Percentiles rank a stretch among this genome's conserved stretches.
These are phyloP conservation scores for Barnettozyma hawaiiensis DNA, from an alignment of 1,139 yeast genomes.

Conservation along the genomic window DNA sequence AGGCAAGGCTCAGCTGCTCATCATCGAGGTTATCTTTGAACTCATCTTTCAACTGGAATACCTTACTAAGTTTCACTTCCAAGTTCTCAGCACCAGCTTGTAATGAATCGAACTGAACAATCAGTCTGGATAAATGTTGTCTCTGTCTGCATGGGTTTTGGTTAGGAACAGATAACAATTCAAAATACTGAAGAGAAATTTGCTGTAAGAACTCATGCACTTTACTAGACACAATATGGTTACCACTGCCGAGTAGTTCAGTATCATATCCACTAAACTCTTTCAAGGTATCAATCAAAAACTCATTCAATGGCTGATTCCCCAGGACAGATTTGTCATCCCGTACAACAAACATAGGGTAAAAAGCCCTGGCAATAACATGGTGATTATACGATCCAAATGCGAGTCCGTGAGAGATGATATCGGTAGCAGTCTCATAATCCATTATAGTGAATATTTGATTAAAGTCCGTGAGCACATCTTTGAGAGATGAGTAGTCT, in stretches of 20 bases:
- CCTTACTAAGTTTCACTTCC: constrained; percentile 39
- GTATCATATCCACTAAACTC: constrained; percentile 32
- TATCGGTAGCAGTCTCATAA: constrained; percentile 30
- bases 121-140: constrained; percentile 55
- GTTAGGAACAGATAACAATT: constrained; percentile 50
- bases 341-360: constrained; percentile 55
- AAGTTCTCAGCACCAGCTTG: constrained; percentile 62
- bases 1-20: constrained; percentile 28
- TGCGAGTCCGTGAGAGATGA: constrained; percentile 27
- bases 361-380: constrained; percentile 54
- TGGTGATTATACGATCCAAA: constrained; percentile 35
- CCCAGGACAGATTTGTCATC: constrained; percentile 54
- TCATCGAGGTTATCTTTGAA: constrained; percentile 24
- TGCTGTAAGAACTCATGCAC: constrained; percentile 20
- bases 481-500: constrained; percentile 24
- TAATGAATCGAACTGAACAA: constrained; percentile 68
- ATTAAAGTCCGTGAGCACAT: constrained; percentile 29
- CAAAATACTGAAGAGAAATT: constrained; percentile 39
- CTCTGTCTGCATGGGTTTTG: constrained; percentile 82
- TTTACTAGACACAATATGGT: constrained; percentile 16
- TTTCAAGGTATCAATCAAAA: constrained; percentile 29
- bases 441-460: constrained; percentile 35
- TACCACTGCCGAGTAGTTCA: constrained; percentile 18
- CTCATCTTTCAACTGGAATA: constrained; percentile 25
- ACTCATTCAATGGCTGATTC: constrained; percentile 25